Conservation (phyloP, 2,329 filamentous ascomycete species). For the Blumeriella jaapii region DNA sequence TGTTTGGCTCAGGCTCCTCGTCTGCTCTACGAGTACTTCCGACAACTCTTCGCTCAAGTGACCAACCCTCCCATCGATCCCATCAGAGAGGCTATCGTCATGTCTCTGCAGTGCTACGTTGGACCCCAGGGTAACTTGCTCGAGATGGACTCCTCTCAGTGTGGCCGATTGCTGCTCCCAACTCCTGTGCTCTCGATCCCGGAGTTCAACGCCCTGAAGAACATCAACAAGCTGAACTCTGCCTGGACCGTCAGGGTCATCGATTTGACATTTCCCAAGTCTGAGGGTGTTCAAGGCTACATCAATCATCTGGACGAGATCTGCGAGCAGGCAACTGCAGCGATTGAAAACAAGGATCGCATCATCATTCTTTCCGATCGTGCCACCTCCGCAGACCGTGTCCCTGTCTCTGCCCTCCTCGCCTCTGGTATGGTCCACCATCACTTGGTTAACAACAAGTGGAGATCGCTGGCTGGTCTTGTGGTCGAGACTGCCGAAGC, state of each 20-base stretch:
- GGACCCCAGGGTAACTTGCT: constrained; percentile 90
- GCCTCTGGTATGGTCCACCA: constrained; percentile 93
- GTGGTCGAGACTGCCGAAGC: constrained; percentile 90
- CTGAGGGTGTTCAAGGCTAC: constrained; percentile 72
- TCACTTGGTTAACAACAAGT: constrained; percentile 89
- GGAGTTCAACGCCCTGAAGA: constrained; percentile 80
- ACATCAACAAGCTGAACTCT: constrained; percentile 59
- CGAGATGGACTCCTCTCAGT: constrained; percentile 87
- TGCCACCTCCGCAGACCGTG: constrained; percentile 68
- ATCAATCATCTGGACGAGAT: constrained; percentile 79
- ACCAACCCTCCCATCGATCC: constrained; percentile 97
- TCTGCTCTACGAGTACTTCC: constrained; percentile 91
- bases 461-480: constrained; percentile 78
- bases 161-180: constrained; percentile 71
- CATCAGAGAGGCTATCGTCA: constrained; percentile 93
- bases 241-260: constrained; percentile 84
- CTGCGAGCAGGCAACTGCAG: constrained; percentile 72
- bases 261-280: constrained; percentile 87
- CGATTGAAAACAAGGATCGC: constrained; percentile 72
- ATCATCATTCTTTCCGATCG: constrained; percentile 85
- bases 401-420: constrained; percentile 75
- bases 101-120: constrained; percentile 94
- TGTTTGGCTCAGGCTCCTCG: constrained; percentile 85
- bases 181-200: constrained; percentile 83
- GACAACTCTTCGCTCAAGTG: constrained; percentile 93